Percentiles rank a stretch among this genome's conserved stretches.
These are phyloP conservation scores for Saccharomyces eubayanus DNA, from an alignment of 805 yeast species.

Conservation along the genomic window DNA sequence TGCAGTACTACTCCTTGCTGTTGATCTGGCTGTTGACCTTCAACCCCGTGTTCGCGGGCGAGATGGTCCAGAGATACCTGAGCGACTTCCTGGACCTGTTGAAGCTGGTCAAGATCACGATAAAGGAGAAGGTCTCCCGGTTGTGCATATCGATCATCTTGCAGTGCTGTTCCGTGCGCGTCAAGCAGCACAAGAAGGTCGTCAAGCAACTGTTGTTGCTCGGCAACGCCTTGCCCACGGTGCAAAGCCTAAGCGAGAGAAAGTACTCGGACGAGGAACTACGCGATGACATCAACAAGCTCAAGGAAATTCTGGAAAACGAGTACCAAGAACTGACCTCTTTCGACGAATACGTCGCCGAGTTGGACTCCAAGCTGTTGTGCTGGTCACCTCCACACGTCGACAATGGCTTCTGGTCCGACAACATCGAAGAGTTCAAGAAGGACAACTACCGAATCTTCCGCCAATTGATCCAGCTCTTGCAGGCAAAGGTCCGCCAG, in stretches of 20 bases:
- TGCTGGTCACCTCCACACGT: slow-evolving; percentile 91
- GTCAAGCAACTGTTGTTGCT: slow-evolving; percentile 62
- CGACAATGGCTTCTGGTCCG: slow-evolving; percentile 83
- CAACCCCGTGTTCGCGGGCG: slow-evolving; percentile 42
- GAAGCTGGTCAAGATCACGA: slow-evolving; percentile 62
- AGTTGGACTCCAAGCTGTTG: slow-evolving; percentile 67
- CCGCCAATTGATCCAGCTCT: slow-evolving; percentile 48
- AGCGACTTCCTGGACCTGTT: slow-evolving; percentile 37
- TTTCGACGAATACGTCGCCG: slow-evolving; percentile 84
- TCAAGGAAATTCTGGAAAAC: slow-evolving; percentile 55
- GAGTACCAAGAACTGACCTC: slow-evolving; percentile 77
- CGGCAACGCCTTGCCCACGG: slow-evolving; percentile 63
- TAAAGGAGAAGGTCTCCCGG: slow-evolving; percentile 87
- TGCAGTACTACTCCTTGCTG: slow-evolving; percentile 72
- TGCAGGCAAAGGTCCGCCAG: slow-evolving; percentile 31
- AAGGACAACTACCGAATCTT: slow-evolving; percentile 68
- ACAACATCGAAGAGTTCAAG: slow-evolving; percentile 68
- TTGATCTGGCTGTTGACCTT: slow-evolving; percentile 82
- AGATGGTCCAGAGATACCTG: slow-evolving; percentile 49
- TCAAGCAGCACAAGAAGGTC: slow-evolving; percentile 35
- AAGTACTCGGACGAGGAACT: slow-evolving; percentile 95
- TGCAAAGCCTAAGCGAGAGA: slow-evolving; percentile 66
- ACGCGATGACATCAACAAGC: slow-evolving; percentile 54
- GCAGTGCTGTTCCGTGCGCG: slow-evolving; percentile 43
- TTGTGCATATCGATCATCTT: slow-evolving; percentile 67